Percentiles rank a stretch among this genome's conserved stretches.
phyloP scores from a whole-genome alignment of 805 yeast genomes.

The Ogataea pignaliae region DNA sequence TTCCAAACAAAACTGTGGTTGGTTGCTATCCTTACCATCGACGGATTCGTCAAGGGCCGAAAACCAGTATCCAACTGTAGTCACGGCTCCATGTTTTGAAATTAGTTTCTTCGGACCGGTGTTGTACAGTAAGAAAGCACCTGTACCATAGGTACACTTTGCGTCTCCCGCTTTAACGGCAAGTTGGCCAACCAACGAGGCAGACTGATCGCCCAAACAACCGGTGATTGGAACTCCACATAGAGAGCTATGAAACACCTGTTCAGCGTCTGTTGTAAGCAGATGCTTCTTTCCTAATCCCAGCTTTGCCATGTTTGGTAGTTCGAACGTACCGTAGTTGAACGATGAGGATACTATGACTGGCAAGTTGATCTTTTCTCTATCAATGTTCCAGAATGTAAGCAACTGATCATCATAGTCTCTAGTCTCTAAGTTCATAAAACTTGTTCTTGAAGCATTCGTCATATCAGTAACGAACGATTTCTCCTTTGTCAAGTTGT shows the following conservation, averaged over 20 bases:
- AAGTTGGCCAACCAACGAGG: constrained; percentile 89
- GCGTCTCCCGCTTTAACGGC: constrained; percentile 83
- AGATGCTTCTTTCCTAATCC: constrained; percentile 7
- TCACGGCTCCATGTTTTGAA: constrained; percentile 75
- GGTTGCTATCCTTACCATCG: constrained; percentile 33
- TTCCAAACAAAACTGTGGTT: constrained; percentile 85
- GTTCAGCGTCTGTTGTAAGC: constrained; percentile 38
- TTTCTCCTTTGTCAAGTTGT: constrained; percentile 69
- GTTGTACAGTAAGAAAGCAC: constrained; percentile 85
- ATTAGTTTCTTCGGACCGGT: constrained; percentile 72
- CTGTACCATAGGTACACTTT: constrained; percentile 95
- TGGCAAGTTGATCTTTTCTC: constrained; percentile 61
- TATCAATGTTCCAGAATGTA: constrained; percentile 76
- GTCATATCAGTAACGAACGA: constrained; percentile 81
- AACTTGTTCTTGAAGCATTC: constrained; percentile 87
- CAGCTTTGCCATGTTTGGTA: constrained; percentile 44
- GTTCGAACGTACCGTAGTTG: constrained; percentile 64
- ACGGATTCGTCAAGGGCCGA: constrained; percentile 50
- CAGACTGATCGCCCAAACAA: constrained; percentile 90
- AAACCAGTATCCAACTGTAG: constrained; percentile 90
- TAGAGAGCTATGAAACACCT: constrained; percentile 41
- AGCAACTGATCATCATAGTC: constrained; percentile 75
- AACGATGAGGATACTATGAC: constrained; percentile 76
- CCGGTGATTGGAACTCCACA: constrained; percentile 76
- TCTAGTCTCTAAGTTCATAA: constrained; percentile 74